phyloP scores from a whole-genome alignment of 257 asterid species.

The Gentiana dahurica region DNA sequence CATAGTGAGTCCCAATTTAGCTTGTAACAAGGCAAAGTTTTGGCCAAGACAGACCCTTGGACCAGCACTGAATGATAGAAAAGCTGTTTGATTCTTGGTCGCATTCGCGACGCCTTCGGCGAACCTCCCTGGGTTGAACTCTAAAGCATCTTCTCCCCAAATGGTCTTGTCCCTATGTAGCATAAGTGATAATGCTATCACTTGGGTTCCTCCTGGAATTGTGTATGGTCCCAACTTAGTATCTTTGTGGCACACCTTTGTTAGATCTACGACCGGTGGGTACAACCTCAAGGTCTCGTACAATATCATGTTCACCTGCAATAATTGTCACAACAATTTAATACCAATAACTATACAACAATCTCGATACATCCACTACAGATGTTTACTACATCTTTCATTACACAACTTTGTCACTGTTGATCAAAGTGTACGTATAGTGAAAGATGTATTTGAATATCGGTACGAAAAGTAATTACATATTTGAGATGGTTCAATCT shows the following conservation, averaged over 20 bases:
- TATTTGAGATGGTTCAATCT: background rate
- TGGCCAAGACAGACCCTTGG: slow-evolving; percentile 10
- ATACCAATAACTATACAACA: no score
- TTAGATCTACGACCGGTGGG: background rate
- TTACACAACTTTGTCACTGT: no score
- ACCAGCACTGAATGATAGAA: slow-evolving; percentile 13
- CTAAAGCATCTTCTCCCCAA: slow-evolving; percentile 15
- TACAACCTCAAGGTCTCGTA: slow-evolving; percentile 1
- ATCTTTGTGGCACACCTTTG: background rate
- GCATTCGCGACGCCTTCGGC: slow-evolving; percentile 16
- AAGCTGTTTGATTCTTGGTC: slow-evolving; percentile 3
- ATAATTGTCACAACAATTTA: no score
- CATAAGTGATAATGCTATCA: background rate
- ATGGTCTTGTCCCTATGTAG: background rate
- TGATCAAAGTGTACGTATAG: no score
- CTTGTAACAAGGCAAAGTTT: no score
- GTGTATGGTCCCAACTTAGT: background rate
- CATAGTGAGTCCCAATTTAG: background rate
- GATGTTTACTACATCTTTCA: no score
- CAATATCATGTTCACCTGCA: background rate
- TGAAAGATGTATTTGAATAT: no score
- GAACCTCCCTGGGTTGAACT: slow-evolving; percentile 17
- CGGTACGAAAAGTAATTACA: background rate
- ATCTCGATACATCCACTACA: no score
- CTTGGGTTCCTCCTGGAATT: background rate